Conservation (phyloP, 2,329 filamentous ascomycete genomes). For the Hymenoscyphus occultus region DNA sequence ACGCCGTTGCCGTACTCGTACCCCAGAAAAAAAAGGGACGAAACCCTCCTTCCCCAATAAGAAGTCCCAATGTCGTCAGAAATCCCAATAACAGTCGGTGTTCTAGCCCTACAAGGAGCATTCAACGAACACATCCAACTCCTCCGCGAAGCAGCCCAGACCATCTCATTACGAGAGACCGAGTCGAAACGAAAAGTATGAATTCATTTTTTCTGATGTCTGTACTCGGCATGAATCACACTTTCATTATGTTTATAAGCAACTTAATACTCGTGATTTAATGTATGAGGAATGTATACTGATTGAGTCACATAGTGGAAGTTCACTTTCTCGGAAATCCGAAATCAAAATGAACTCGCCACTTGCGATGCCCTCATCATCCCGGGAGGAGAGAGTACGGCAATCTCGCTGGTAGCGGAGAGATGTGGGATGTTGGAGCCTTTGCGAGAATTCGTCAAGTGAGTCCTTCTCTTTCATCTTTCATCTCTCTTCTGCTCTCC, state of each 20-base stretch:
- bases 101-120: slow-evolving; percentile 81
- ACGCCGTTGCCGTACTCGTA: neutral
- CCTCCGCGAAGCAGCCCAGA: slow-evolving; percentile 63
- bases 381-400: slow-evolving; percentile 92
- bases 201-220: too few relatives aligned
- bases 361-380: slow-evolving; percentile 81
- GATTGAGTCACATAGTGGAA: slow-evolving; percentile 7
- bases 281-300: too few relatives aligned
- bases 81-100: slow-evolving; percentile 51
- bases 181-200: too few relatives aligned
- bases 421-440: slow-evolving; percentile 80
- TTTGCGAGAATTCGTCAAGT: slow-evolving; percentile 88
- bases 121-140: slow-evolving; percentile 85
- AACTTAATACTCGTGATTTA: too few relatives aligned
- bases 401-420: slow-evolving; percentile 83
- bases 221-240: too few relatives aligned
- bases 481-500: too few relatives aligned
- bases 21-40: neutral
- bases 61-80: neutral
- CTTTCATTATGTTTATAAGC: too few relatives aligned
- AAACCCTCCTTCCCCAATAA: neutral
- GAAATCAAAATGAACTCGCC: slow-evolving; percentile 68
- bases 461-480: slow-evolving; percentile 36
- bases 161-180: slow-evolving; percentile 37
- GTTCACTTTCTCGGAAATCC: slow-evolving; percentile 68